Percentiles rank a stretch among this genome's conserved stretches.
phyloP scores from a whole-genome alignment of 352 stramenopile genomes.

The Phytophthora quininea region DNA sequence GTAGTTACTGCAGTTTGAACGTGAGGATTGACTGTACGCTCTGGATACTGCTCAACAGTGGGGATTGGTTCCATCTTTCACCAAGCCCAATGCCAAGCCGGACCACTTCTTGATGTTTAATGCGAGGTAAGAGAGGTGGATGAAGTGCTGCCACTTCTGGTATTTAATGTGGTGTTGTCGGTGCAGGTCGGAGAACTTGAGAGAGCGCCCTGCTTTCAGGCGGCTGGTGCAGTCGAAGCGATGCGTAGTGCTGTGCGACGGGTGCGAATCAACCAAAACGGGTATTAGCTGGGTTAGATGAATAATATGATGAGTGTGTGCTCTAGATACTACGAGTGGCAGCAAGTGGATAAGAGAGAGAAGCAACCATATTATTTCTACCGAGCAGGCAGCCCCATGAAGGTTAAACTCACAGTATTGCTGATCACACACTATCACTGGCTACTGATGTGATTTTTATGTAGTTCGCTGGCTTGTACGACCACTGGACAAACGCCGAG shows the following conservation, averaged over 20 bases:
- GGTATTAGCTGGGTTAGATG: background rate
- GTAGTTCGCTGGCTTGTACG: conserved; percentile 88
- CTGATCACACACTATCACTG: background rate
- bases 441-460: conserved; percentile 3
- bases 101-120: conserved; percentile 91
- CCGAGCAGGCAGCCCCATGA: conserved; percentile 46
- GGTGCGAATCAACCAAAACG: conserved; percentile 28
- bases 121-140: conserved; percentile 48
- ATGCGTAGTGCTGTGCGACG: conserved; percentile 87
- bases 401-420: conserved; percentile 41
- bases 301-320: background rate
- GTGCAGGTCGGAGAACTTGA: conserved; percentile 73
- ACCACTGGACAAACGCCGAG: conserved; percentile 73
- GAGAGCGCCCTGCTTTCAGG: conserved; percentile 75
- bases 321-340: conserved; percentile 90
- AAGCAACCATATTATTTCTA: conserved; percentile 93
- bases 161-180: too few relatives aligned
- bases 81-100: conserved; percentile 71
- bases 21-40: background rate
- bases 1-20: conserved; percentile 1
- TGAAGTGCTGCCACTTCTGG: background rate
- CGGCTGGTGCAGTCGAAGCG: conserved; percentile 73
- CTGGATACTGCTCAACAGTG: conserved; percentile 60
- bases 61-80: conserved; percentile 84
- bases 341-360: conserved; percentile 83